These are phyloP conservation scores for Suillus subluteus DNA, from an alignment of 768 basidiomycete species.

Conservation along the genomic window DNA sequence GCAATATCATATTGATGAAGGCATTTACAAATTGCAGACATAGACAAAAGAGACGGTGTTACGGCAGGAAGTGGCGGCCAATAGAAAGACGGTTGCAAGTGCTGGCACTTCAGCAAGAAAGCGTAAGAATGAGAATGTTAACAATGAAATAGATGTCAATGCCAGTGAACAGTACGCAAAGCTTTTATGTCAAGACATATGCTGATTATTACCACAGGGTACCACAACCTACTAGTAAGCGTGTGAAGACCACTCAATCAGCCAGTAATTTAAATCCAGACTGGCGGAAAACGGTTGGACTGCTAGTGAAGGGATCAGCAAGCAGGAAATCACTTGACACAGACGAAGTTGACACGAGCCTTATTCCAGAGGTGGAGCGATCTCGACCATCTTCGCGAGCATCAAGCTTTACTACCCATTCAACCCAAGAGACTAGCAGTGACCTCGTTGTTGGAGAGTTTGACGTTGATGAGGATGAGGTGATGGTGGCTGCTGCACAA, in stretches of 20 bases:
- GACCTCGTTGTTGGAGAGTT: conserved; percentile 4
- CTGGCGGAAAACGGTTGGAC: neutral
- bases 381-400: neutral
- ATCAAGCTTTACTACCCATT: neutral
- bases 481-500: neutral
- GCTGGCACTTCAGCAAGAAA: neutral
- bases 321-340: too few species aligned
- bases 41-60: neutral
- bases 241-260: neutral
- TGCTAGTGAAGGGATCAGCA: neutral
- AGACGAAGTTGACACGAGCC: neutral
- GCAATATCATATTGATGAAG: too few species aligned
- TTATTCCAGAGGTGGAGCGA: neutral
- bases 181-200: neutral
- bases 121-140: neutral
- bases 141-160: too few species aligned
- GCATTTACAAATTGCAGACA: too few species aligned
- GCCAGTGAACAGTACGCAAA: too few species aligned
- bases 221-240: neutral
- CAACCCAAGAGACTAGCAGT: neutral
- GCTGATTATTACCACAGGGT: neutral
- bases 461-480: neutral
- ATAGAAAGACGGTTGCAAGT: neutral
- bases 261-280: neutral
- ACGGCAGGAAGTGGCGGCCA: neutral